Evolutionary conservation across 2,329 filamentous ascomycete genomes (phyloP), one percentile per base, ranked within the genome.

Genomic region (Aspergillus brunneoviolaceus): DNA sequence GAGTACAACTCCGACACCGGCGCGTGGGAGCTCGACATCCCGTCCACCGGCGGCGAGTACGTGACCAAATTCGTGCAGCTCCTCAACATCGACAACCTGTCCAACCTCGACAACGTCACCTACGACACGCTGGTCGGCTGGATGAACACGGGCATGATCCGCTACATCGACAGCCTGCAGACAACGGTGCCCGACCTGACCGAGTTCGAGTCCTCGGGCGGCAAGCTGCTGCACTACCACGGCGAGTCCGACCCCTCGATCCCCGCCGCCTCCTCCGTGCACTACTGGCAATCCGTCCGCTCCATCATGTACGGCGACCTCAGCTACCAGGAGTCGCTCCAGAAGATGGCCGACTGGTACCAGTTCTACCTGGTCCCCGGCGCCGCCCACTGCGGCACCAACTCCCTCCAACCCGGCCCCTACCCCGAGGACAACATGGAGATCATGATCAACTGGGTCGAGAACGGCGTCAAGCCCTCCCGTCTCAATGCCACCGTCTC

Each of bases 181-280:
- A 86, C 83, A 9, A 85, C 80, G 1, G 67, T 79, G 25, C 81
- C 82, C 0, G 84, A 87, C 63, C 74, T 86, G 0, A 81, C 79
- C 0, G 63, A 74, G 9, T 85, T 85, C 75, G 73, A 81, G 33
- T 59, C 73, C 2, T 65, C 75, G 0, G 84, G 84, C 25, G 84
- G 82, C 55, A 87, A 87, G 70, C 71, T 87, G 4, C 72, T 87
- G 11, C 83, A 86, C 69, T 85, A 80, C 74, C 84, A 87, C 71
- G 84, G 84, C 55, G 83, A 86, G 70, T 81, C 80, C 0, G 85
- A 86, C 69, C 70, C 76, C 14, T 79, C 76, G 6, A 75, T 87
- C 61, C 84, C 84, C 1, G 70, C 84, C 1, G 82, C 76, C 5
- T 84, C 82, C 0, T 85, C 82, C 0, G 79, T 85, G 1, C 82